Base-by-base conservation (phyloP, 441 rosid species). In the Populus hybrid region DNA sequence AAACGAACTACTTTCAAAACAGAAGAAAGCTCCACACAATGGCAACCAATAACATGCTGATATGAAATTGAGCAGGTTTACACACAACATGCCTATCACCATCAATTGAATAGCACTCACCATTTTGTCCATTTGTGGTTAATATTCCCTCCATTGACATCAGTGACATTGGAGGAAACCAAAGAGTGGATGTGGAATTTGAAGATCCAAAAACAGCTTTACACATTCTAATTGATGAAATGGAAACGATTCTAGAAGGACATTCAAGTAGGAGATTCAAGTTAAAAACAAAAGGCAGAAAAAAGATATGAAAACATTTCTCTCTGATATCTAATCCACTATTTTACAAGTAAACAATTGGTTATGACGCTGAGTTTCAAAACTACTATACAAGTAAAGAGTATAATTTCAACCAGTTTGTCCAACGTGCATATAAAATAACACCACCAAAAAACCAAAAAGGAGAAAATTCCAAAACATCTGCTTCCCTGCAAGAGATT, bases 391-490 rank as follows among this genome's bases (percentile, higher is more conserved):
- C 72, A 68, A 32, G 72, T 36, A 46, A 59, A 18, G 16, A 50
- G 3, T 42, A 66, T 61, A 19, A 3, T 28, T 6, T 53, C 9
- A 75, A 32, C 32, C 68, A 67, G 34, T 23, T 32, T 76, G 50
- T 53, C 61, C 57, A 26, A 36, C 6, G 23, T 10, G 32, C 35
- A 38, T 63, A 19, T 14, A 18, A 21, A 64, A 78, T 19, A 74
- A 53, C 71, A 78, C 50, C 21, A 57, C 46, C 59, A 34, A 28
- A 32, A 10, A 67, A 66, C 5, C 34, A 12, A 0, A 26, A 14
- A 66, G 69, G 34, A 66, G 16, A 57, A 77, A 71, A 46, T 32
- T 38, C 70, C 34, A 19, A 35, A 72, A 72, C 16, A 26, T n/a
- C 34, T 53, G 32, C 75, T 73, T 71, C 24, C 68, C 35, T 18